Conservation (phyloP, 2,329 filamentous ascomycete species). For the Neoscytalidium dimidiatum region DNA sequence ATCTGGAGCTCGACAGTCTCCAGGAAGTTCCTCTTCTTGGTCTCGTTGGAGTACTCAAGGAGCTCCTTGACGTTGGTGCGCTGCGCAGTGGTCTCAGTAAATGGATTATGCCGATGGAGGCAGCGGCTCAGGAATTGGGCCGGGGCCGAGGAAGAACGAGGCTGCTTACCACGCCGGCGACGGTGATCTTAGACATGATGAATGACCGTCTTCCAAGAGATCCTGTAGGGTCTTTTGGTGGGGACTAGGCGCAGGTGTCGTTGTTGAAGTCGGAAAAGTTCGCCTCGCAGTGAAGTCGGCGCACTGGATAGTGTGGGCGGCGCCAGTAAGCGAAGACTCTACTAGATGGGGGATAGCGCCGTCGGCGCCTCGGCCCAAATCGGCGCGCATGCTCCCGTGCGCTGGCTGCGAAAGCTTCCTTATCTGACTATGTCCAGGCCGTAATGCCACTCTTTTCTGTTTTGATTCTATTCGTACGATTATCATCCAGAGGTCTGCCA, state of each 20-base stretch:
- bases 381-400: no score
- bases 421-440: no score
- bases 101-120: constrained; percentile 4
- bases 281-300: constrained; percentile 3
- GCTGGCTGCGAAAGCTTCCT: no score
- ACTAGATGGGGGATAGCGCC: neutral
- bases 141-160: neutral
- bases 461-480: no score
- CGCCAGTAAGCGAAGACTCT: constrained; percentile 16
- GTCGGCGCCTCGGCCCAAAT: no score
- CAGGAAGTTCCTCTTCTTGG: constrained; percentile 98
- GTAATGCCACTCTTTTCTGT: no score
- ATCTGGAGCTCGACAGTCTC: constrained; percentile 78
- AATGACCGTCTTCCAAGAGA: constrained; percentile 53
- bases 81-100: constrained; percentile 66
- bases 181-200: constrained; percentile 83
- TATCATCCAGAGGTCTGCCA: no score
- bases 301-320: constrained; percentile 4
- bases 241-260: constrained; percentile 19
- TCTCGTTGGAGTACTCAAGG: constrained; percentile 82
- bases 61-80: constrained; percentile 91
- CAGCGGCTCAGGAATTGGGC: constrained; percentile 9
- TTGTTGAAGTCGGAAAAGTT: constrained; percentile 17
- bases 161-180: constrained; percentile 40
- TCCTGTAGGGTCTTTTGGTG: constrained; percentile 24